Base-by-base conservation (phyloP, 73 alveolate genomes). In the Effrenium voratum region DNA sequence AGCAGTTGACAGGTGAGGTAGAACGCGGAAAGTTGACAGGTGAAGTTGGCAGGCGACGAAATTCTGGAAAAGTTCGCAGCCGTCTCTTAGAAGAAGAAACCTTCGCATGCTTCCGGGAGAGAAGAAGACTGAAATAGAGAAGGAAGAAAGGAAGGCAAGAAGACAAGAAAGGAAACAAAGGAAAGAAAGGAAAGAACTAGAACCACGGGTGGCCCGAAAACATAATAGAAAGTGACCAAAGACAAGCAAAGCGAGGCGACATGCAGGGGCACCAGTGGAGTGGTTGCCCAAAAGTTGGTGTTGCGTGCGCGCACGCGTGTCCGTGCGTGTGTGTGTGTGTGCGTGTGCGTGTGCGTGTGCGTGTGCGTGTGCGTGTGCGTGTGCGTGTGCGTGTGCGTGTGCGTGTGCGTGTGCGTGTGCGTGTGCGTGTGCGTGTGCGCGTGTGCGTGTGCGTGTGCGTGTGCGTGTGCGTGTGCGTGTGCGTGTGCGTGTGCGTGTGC, bases 271-370 rank as follows among this genome's bases (percentile, higher is more conserved):
- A 19, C 28, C 28, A 52, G 66, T 13, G 19, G 28, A 52, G 66
- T 52, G 66, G 66, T 10, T 52, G 10, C 66, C 66, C 28, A 52
- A 52, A 19, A 19, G 8, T 12, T 52, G 63, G 8, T 8, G 26
- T 8, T 26, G 79, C 41, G 79, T 26, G 79, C 41, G 79, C 41
- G 79, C 24, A 36, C 5, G 38, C 41, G 79, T 26, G 79, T 66
- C 12, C 41, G 79, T 26, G 79, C 41, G 38, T 66, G 79, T 26
- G 79, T 66, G 79, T 66, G 79, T 32, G 8, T 26, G 79, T 66
- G 79, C 79, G 79, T 66, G 79, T 66, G 79, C 79, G 79, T 66
- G 79, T 66, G 79, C 79, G 79, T 66, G 79, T 66, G 79, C 79
- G 79, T 66, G 79, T 66, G 79, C 79, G 79, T 66, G 79, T 66